Conservation (phyloP, 176 grass and related monocot genomes). For the Neostapfia colusana region DNA sequence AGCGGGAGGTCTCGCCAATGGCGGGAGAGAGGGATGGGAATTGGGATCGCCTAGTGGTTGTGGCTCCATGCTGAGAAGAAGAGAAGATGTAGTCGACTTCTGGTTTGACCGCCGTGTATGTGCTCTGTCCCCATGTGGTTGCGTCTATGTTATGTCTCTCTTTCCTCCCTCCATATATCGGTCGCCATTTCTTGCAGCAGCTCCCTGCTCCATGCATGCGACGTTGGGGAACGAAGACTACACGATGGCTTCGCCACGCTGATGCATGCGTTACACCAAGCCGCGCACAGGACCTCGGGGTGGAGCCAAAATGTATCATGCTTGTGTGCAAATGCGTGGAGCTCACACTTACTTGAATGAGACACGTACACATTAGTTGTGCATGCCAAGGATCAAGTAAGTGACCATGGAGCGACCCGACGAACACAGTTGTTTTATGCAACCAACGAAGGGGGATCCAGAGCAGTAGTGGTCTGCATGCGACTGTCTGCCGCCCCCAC, state of each 20-base stretch:
- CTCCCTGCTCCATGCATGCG: background rate
- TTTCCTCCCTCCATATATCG: background rate
- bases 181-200: background rate
- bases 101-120: background rate
- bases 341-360: constrained; percentile 26
- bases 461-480: constrained; percentile 47
- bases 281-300: no score
- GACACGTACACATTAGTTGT: background rate
- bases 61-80: no score
- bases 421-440: constrained; percentile 23
- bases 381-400: background rate
- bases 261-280: no score
- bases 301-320: no score
- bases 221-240: background rate
- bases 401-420: no score
- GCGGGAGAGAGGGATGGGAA: no score
- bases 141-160: background rate
- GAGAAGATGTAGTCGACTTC: constrained; percentile 13
- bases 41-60: no score
- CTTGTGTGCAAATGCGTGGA: constrained; percentile 42
- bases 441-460: constrained; percentile 24
- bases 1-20: no score
- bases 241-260: no score
- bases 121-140: background rate
- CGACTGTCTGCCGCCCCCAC: constrained; percentile 55